Conservation (phyloP, 768 basidiomycete genomes). For the Naganishia friedmannii region DNA sequence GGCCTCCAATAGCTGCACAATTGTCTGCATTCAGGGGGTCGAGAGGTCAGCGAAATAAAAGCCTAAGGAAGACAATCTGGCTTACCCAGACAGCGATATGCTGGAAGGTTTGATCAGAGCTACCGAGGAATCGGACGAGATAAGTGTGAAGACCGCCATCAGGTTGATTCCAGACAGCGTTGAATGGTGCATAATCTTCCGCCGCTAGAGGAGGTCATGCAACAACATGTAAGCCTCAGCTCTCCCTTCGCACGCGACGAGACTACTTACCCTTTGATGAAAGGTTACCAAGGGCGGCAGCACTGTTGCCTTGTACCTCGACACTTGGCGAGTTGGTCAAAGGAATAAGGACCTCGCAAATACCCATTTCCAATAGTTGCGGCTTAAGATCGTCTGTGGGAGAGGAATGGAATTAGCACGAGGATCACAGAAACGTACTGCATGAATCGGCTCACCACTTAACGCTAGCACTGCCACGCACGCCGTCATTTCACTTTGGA, state of each 20-base stretch:
- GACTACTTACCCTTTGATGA: conserved; percentile 67
- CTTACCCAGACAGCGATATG: conserved; percentile 92
- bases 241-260: conserved; percentile 51
- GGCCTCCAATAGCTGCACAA: conserved; percentile 95
- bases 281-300: conserved; percentile 93
- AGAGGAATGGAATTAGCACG: conserved; percentile 20
- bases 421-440: not conserved
- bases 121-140: conserved; percentile 86
- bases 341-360: conserved; percentile 94
- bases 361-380: conserved; percentile 94
- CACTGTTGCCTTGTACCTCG: conserved; percentile 97
- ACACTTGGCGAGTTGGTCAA: conserved; percentile 92
- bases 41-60: not conserved
- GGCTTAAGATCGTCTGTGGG: conserved; percentile 87
- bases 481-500: conserved; percentile 99
- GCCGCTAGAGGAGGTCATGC: conserved; percentile 38
- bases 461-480: conserved; percentile 94
- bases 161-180: conserved; percentile 95
- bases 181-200: conserved; percentile 90
- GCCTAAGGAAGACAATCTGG: not conserved
- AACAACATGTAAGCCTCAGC: not conserved
- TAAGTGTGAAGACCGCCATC: conserved; percentile 96
- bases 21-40: conserved; percentile 59
- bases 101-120: conserved; percentile 94
- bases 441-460: conserved; percentile 65